Base-by-base conservation (phyloP, 2,329 filamentous ascomycete species). In the Fusarium sp. region DNA sequence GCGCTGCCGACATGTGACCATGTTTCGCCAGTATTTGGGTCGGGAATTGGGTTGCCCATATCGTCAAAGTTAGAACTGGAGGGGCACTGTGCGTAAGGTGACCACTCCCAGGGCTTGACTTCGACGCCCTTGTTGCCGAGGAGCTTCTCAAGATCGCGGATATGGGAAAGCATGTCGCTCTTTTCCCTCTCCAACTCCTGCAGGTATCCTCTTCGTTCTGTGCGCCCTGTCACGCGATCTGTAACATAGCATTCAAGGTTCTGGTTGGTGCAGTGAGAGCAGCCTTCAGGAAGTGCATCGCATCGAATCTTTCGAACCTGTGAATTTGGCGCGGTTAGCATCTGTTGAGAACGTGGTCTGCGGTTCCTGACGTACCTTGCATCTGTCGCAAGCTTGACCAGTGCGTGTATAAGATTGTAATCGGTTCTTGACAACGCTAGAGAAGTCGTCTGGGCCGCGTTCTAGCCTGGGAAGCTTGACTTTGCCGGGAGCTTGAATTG, bases 251-350 rank as follows among this genome's bases (percentile, higher is more conserved):
- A 97, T 77, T 93, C 89, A 75, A 92, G 89, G 70, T 89, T 90
- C 78, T 93, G 92, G 80, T 92, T 90, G 74, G 89, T 84, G 83
- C 94, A 97, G 75, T 93, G 92, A 68, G 92, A 93, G 82, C 94
- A 97, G 69, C 93, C 94, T 73, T 93, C 91, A 35, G 92, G 89
- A 42, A 92, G 85, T 58, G 90, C 91, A 83, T 97, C 94, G 85
- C 94, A 97, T 78, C 93, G 90, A 76, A 97, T 97, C 82, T 97
- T 97, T 74, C 94, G 90, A 63, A 94, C 86, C 92, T 93, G 76
- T 20, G 26, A 41, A 49, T 37, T 60, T 63, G 27, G 52, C 61
- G 58, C 46, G 56, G 58, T 64, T 52, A 67, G 62, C 54, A 69
- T 64, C 32, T 30, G 20, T 26, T 54, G 12, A 8, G 18, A 55